Evolutionary conservation across 2,329 filamentous ascomycete genomes (phyloP).

Genomic region (Ustilaginoidea virens): DNA sequence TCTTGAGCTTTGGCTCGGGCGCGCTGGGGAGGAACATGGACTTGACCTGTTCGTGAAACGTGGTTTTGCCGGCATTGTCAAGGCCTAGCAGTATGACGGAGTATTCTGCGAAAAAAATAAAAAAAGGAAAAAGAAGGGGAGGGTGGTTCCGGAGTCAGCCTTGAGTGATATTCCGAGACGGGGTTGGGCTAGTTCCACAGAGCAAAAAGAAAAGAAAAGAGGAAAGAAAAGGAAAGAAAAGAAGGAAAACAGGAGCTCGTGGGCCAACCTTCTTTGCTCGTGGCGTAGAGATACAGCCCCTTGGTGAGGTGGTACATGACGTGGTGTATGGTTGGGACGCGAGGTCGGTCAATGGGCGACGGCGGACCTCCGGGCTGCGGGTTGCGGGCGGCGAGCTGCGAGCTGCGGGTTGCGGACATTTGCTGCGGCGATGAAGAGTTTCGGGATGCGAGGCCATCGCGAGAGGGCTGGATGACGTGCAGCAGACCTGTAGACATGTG

Average conservation of each 20-base stretch:
- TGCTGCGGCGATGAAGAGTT: too few relatives aligned
- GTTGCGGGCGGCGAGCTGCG: too few relatives aligned
- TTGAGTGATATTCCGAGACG: neutral
- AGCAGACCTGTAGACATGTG: too few relatives aligned
- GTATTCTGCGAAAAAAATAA: constrained; percentile 49
- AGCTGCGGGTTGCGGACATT: too few relatives aligned
- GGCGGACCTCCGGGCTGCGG: too few relatives aligned
- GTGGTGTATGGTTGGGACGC: too few relatives aligned
- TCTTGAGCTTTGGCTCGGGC: constrained; percentile 57
- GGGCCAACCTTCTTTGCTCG: constrained; percentile 76
- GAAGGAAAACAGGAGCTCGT: neutral
- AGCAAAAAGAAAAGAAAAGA: neutral
- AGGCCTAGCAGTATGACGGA: constrained; percentile 92
- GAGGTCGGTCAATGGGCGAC: too few relatives aligned
- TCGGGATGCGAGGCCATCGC: too few relatives aligned
- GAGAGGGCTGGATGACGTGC: too few relatives aligned
- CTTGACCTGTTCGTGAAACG: constrained; percentile 93
- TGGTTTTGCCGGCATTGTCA: constrained; percentile 97
- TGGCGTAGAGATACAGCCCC: constrained; percentile 85
- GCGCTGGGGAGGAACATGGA: constrained; percentile 56
- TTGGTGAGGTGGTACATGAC: constrained; percentile 92
- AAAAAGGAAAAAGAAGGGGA: too few relatives aligned
- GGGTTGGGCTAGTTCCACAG: too few relatives aligned
- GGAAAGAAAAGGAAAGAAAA: neutral
- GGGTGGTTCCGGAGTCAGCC: too few relatives aligned